Evolutionary conservation across 2,329 filamentous ascomycete genomes (phyloP), one percentile per base, ranked within the genome.

Genomic region (Talaromyces albobiverticillius): DNA sequence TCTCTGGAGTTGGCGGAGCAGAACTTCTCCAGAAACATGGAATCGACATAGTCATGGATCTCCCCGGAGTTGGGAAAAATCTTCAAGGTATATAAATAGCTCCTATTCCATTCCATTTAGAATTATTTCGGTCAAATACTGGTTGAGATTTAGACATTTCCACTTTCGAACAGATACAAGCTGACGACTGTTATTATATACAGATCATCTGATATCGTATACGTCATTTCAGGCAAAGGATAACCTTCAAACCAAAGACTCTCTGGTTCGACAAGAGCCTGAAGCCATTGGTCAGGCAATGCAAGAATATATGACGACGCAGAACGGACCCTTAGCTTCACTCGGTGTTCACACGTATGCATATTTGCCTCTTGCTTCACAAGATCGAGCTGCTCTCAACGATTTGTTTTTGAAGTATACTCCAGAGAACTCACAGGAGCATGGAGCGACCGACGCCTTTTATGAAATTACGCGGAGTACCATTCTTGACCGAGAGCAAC

Each of bases 1-100:
- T 73, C 53, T 76, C 74, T 0, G 76, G 76, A 3, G 72, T 79
- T 46, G 76, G 76, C 0, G 71, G 72, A 1, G 54, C 56, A 4
- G 62, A 64, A 2, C 63, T 71, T 16, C 67, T 78, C 1, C 53
- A 66, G 22, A 57, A 67, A 23, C 65, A 68, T 53, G 60, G 59
- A 3, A 72, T 76, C 49, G 66, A 71, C 0, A 62, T 74, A 1
- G 52, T 73, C 2, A 62, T 67, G 2, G 67, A 73, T 9, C 55
- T 67, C 1, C 67, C 70, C 0, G 62, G 62, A 10, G 63, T 79
- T 7, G 76, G 76, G 1, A 66, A 73, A 45, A 71, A 71, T 18
- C 64, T 77, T 0, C 59, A 60, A 46, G 57, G 25, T 34, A 34
- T 34, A 14, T 34, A 11, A 31, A 34, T 14, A 34, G 31, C 6